phyloP scores from a whole-genome alignment of 345 rosid genomes.

The Populus davidiana region DNA sequence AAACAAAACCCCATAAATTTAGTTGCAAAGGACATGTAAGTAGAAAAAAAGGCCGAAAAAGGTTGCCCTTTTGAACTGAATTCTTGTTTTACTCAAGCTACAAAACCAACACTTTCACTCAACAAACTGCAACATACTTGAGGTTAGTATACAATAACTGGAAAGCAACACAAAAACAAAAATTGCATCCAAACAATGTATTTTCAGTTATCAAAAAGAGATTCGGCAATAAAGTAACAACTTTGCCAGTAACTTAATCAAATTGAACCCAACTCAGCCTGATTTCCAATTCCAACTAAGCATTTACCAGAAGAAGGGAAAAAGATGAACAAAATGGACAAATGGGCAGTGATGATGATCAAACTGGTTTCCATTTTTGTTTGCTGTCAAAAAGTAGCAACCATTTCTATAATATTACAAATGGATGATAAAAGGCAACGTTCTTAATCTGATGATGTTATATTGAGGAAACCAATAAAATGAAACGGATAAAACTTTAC shows the following conservation, averaged over 20 bases:
- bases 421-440: constrained; percentile 12
- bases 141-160: neutral
- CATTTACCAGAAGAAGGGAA: neutral
- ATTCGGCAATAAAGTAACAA: neutral
- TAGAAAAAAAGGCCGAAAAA: neutral
- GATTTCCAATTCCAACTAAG: neutral
- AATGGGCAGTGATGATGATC: constrained; percentile 5
- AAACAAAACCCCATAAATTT: neutral
- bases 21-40: constrained; percentile 1
- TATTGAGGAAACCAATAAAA: constrained; percentile 19
- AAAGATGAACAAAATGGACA: neutral
- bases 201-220: neutral
- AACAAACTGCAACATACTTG: neutral
- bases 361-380: constrained; percentile 12
- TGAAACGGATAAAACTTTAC: constrained; percentile 8
- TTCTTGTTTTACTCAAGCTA: neutral
- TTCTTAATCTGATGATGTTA: constrained; percentile 20
- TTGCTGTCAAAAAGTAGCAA: constrained; percentile 4
- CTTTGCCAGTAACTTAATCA: neutral
- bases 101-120: neutral
- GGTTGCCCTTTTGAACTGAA: neutral
- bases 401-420: constrained; percentile 2
- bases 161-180: neutral
- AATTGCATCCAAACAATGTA: neutral
- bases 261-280: constrained; percentile 1